Evolutionary conservation across 1,284 basidiomycete genomes (phyloP), one percentile per base, ranked within the genome.

Genomic region (Ustilago xerochloae): DNA sequence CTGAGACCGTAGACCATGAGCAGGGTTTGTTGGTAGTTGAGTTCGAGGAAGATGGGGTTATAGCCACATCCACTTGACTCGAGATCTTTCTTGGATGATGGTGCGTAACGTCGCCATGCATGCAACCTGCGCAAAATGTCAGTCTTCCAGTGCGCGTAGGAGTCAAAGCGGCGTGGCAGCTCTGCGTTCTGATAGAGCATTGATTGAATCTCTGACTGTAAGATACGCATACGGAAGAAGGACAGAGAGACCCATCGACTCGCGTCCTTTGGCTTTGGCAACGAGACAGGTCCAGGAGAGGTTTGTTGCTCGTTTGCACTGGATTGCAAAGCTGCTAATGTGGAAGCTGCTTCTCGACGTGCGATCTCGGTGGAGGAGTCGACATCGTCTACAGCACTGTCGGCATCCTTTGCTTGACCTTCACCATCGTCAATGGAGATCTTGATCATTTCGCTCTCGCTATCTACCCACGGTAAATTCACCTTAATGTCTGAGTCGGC

Each of bases 41-140:
- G 72, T 59, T 75, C 72, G 46, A 75, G 67, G 29, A 75, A 75
- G 56, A 75, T 75, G 30, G 72, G 72, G 28, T 75, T 75, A 54
- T 75, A 75, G 8, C 72, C 63, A 57, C 72, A 75, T 24, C 63
- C 72, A 43, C 41, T 60, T 8, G 56, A 28, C 50, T 70, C 72
- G 24, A 75, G 67, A 38, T 71, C 67, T 15, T 30, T 36, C 49
- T 71, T 75, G 4, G 67, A 70, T 1, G 67, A 66, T n/a, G 72
- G 72, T 12, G 72, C 72, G n/a, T 67, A 70, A 1, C 56, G 56
- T 29, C 72, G 63, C 72, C 72, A 75, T 4, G 62, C 63, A 28
- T 66, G 67, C 24, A 75, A 56, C 9, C 72, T 62, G 12, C 58
- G 57, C n/a, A 75, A 46, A 38, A 75, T 61, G 53, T 75, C 72